Evolutionary conservation across 2,329 filamentous ascomycete genomes (phyloP), one percentile per base, ranked within the genome.

Genomic region (Fusarium sp.): DNA sequence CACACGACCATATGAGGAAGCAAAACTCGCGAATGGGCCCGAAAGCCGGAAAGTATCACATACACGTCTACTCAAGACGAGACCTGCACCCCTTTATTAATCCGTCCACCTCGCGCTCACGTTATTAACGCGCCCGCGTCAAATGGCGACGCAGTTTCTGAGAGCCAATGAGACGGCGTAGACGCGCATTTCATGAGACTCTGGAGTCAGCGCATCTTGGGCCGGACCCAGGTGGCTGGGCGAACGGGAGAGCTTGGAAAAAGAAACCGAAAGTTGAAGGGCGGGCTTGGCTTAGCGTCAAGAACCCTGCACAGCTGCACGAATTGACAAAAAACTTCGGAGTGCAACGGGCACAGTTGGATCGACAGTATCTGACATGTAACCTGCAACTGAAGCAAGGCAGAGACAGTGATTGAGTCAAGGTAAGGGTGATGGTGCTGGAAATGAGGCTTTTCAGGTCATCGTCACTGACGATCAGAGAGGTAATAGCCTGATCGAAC

Each of bases 91-190:
- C 70, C 70, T 72, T 72, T 67, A 71, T 73, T 60, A 73, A 67
- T 66, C 62, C 70, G 70, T 71, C 58, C 47, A 61, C 33, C 38
- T 72, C 66, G 53, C 70, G 70, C 50, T 44, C 55, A 61, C 53
- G 65, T 68, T 69, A 33, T 63, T 67, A 72, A 75, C 72, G 72
- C 74, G 74, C 71, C 63, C 72, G 73, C 68, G 73, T 74, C 65
- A 67, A 70, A 73, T 74, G 74, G 74, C 73, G 73, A 73, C 62
- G 64, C 53, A 53, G 61, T 49, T 49, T 33, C 25, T 25, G 15
- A 39, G 33, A 33, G 45, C 75, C 75, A 76, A 76, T 76, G 53
- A 41, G 50, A 59, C 59, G 71, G 57, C 71, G 65, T 58, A 55
- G 62, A 74, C 69, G 65, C 75, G 75, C 66, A 65, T 46, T 64